Conservation (phyloP, 768 basidiomycete species). For the Psilocybe subaeruginosa region DNA sequence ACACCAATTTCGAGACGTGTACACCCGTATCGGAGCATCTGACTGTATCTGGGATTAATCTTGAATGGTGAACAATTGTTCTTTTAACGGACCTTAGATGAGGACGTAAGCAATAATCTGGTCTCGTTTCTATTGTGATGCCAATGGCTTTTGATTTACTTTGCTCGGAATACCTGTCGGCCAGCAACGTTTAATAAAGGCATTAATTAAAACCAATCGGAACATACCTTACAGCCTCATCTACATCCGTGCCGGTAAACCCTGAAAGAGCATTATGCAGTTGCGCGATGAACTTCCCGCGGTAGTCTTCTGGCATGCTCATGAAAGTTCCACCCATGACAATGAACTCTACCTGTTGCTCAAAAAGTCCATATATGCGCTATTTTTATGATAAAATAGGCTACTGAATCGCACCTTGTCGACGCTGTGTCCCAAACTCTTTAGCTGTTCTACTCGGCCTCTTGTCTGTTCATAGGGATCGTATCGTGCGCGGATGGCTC, state of each 20-base stretch:
- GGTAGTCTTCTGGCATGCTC: constrained; percentile 98
- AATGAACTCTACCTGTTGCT: constrained; percentile 78
- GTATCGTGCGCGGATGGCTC: constrained; percentile 91
- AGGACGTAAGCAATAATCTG: constrained; percentile 96
- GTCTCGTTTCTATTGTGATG: constrained; percentile 98
- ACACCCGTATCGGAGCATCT: constrained; percentile 99
- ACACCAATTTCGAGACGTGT: constrained; percentile 98
- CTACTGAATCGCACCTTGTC: constrained; percentile 71
- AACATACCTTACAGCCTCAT: constrained; percentile 86
- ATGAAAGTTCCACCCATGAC: constrained; percentile 99
- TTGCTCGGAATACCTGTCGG: constrained; percentile 84
- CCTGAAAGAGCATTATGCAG: constrained; percentile 97
- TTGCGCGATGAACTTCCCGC: constrained; percentile 91
- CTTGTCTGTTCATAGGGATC: constrained; percentile 98
- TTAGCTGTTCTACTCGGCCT: constrained; percentile 94
- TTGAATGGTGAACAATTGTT: background rate
- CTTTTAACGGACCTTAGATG: constrained; percentile 72
- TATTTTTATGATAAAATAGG: background rate
- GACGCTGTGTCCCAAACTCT: constrained; percentile 93
- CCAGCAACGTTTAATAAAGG: constrained; percentile 1
- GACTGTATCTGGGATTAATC: constrained; percentile 45
- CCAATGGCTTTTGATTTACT: constrained; percentile 99
- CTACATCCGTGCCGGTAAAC: constrained; percentile 90
- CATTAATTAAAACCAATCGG: background rate
- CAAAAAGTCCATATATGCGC: background rate